A percentile compares a stretch with the other conserved stretches of the same genome.
Conservation (phyloP, 441 rosid species). For the Jatropha multifida region DNA sequence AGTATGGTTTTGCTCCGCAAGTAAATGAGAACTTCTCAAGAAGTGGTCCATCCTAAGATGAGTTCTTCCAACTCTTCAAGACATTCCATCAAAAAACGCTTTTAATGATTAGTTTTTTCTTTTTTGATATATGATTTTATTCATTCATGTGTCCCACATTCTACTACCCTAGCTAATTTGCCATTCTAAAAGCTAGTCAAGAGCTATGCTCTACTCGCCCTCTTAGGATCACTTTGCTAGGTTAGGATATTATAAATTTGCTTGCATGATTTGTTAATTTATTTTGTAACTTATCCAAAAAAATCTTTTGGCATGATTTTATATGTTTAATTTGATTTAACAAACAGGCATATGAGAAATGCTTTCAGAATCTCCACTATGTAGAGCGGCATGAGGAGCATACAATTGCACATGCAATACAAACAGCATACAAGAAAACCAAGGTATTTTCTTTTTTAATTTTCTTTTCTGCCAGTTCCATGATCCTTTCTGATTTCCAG, state of each 20-base stretch:
- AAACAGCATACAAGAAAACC: constrained; percentile 80
- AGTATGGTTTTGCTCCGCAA: too few relatives aligned
- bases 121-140: too few relatives aligned
- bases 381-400: constrained; percentile 90
- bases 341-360: constrained; percentile 85
- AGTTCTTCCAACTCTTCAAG: too few relatives aligned
- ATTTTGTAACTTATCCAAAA: not conserved
- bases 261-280: not conserved
- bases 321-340: constrained; percentile 7
- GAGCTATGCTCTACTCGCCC: too few relatives aligned
- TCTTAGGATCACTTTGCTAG: too few relatives aligned
- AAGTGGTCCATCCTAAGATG: too few relatives aligned
- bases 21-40: too few relatives aligned
- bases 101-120: too few relatives aligned
- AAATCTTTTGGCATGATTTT: not conserved
- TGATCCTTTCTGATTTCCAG: not conserved
- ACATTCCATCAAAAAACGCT: too few relatives aligned
- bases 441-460: constrained; percentile 46
- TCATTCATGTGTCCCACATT: too few relatives aligned
- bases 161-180: too few relatives aligned
- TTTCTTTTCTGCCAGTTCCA: not conserved
- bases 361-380: constrained; percentile 90
- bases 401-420: constrained; percentile 89
- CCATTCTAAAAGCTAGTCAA: too few relatives aligned
- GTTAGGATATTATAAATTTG: not conserved